Conservation (phyloP, 2,329 filamentous ascomycete species). For the Colletotrichum paranaense region DNA sequence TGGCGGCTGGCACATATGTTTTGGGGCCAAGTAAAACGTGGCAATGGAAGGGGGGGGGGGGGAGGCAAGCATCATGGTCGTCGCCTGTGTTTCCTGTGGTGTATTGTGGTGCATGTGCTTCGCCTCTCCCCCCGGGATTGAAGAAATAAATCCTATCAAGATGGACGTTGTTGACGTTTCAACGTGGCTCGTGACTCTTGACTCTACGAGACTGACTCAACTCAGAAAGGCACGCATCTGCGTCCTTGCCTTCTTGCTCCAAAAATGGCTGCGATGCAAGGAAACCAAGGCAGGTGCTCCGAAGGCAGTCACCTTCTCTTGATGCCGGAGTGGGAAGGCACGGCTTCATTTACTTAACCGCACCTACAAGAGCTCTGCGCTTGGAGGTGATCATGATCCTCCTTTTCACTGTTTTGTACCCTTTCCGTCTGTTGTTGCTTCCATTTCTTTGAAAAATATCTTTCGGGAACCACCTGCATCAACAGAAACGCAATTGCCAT, state of each 20-base stretch:
- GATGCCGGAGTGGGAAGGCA: background rate
- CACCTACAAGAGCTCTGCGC: background rate
- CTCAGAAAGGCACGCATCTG: too few species aligned
- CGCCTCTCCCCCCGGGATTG: background rate
- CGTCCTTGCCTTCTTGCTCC: too few species aligned
- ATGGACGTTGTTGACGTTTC: too few species aligned
- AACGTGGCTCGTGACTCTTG: too few species aligned
- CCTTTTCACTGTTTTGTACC: background rate
- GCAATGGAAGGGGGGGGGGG: constrained; percentile 4
- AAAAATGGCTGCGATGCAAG: too few species aligned
- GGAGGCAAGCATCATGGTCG: background rate
- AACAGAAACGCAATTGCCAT: background rate
- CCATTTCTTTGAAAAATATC: background rate
- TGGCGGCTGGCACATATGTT: background rate
- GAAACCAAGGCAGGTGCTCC: too few species aligned
- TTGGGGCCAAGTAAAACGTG: background rate
- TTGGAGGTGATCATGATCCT: background rate
- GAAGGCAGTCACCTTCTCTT: background rate
- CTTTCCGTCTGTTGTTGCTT: background rate
- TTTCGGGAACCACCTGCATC: background rate
- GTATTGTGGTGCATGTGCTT: background rate
- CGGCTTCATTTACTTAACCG: background rate
- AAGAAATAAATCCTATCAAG: too few species aligned
- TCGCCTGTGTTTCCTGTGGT: background rate
- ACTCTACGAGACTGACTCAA: too few species aligned